Evolutionary conservation across 441 rosid genomes (phyloP).

Genomic region (Rhodomyrtus psidioides): DNA sequence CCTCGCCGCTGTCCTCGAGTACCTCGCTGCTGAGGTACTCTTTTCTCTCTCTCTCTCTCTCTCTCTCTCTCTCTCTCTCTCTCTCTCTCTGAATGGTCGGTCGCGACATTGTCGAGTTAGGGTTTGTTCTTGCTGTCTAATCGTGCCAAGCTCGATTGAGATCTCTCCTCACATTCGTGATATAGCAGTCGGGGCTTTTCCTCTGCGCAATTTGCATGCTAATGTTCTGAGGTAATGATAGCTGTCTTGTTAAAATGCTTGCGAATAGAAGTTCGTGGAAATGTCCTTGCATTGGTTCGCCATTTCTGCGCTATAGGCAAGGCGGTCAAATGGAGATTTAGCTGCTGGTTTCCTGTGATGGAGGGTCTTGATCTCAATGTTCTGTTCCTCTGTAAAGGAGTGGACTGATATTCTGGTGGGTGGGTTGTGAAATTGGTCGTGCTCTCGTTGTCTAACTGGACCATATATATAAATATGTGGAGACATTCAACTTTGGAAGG

Average conservation of each 20-base stretch:
- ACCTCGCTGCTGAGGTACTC: conserved; percentile 53
- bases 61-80: neutral
- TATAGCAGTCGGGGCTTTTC: neutral
- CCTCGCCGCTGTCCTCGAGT: conserved; percentile 39
- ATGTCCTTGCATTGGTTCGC: neutral
- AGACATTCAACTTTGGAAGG: neutral
- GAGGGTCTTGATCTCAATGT: neutral
- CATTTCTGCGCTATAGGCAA: neutral
- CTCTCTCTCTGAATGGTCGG: neutral
- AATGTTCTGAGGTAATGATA: neutral
- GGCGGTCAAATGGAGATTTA: neutral
- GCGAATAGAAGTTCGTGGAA: neutral
- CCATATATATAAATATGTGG: neutral
- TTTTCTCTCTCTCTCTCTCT: neutral
- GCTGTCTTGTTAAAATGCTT: neutral
- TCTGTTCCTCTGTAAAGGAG: neutral
- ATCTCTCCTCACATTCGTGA: neutral
- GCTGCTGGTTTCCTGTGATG: neutral
- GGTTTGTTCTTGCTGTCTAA: neutral
- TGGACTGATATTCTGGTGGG: neutral
- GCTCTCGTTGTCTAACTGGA: neutral
- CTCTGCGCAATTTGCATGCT: neutral
- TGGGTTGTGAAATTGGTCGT: neutral
- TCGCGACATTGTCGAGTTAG: neutral
- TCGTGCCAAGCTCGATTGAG: neutral